These are phyloP conservation scores for Aspergillus nidulans DNA, from an alignment of 495 filamentous ascomycete genomes.

Conservation along the genomic window DNA sequence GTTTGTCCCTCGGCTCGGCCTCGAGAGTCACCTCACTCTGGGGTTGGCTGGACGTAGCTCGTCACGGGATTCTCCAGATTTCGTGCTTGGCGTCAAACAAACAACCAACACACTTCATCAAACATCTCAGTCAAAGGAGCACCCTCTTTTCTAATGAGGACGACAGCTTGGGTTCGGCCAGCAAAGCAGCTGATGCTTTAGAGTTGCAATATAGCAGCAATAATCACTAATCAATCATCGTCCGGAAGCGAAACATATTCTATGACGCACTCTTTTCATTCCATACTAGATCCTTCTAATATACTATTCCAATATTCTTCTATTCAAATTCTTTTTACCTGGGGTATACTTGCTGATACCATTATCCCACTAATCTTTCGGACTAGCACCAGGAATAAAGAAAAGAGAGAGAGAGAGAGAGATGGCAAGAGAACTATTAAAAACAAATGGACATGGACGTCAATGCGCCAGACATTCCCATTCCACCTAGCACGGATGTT, in stretches of 20 bases:
- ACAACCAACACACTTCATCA: not conserved
- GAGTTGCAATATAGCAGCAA: too few relatives aligned
- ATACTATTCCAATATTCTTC: not conserved
- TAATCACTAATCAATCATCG: too few relatives aligned
- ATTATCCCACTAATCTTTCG: not conserved
- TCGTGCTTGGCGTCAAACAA: not conserved
- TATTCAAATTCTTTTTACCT: too few relatives aligned
- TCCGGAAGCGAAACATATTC: not conserved
- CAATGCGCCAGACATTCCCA: slow-evolving; percentile 47
- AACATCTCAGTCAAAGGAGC: too few relatives aligned
- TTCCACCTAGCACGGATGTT: slow-evolving; percentile 56
- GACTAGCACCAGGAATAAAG: too few relatives aligned
- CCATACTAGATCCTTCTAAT: not conserved
- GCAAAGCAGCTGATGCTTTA: too few relatives aligned
- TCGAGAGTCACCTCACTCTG: too few relatives aligned
- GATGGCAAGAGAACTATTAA: too few relatives aligned
- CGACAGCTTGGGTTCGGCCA: too few relatives aligned
- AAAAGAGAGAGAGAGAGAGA: too few relatives aligned
- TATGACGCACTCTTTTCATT: not conserved
- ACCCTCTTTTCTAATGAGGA: too few relatives aligned
- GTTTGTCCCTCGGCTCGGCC: slow-evolving; percentile 13
- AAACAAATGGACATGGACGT: slow-evolving; percentile 64
- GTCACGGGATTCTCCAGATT: slow-evolving; percentile 11
- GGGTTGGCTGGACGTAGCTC: slow-evolving; percentile 2
- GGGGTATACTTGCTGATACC: not conserved